phyloP scores from a whole-genome alignment of 495 filamentous ascomycete genomes.

The Pseudoneurospora amorphoporcata region DNA sequence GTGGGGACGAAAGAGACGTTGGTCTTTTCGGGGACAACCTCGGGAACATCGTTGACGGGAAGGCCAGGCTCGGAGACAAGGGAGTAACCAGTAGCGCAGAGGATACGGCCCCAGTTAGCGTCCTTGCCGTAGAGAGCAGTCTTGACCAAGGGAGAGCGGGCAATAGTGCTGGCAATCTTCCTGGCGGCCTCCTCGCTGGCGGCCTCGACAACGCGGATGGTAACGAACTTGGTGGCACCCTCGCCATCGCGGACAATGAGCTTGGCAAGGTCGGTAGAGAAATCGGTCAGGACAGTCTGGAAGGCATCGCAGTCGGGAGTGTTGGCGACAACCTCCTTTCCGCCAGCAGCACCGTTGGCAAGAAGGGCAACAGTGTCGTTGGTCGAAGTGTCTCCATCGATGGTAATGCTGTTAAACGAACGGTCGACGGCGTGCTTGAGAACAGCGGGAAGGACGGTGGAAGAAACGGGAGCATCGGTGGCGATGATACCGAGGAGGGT shows the following conservation, averaged over 20 bases:
- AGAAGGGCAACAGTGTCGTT: slow-evolving; percentile 94
- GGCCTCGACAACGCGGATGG: slow-evolving; percentile 70
- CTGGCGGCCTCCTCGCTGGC: slow-evolving; percentile 54
- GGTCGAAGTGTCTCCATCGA: slow-evolving; percentile 93
- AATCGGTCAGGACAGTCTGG: slow-evolving; percentile 56
- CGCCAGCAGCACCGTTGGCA: slow-evolving; percentile 88
- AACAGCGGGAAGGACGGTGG: slow-evolving; percentile 53
- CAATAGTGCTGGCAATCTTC: slow-evolving; percentile 75
- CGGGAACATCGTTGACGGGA: slow-evolving; percentile 42
- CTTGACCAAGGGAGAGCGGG: slow-evolving; percentile 91
- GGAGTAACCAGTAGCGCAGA: slow-evolving; percentile 90
- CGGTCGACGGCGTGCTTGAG: slow-evolving; percentile 68
- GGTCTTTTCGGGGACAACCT: slow-evolving; percentile 70
- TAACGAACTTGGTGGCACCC: slow-evolving; percentile 97
- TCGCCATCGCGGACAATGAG: slow-evolving; percentile 94
- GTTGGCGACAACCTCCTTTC: slow-evolving; percentile 46
- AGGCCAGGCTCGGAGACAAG: slow-evolving; percentile 53
- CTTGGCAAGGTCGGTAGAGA: slow-evolving; percentile 77
- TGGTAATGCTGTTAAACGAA: slow-evolving; percentile 93
- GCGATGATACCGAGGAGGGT: slow-evolving; percentile 89
- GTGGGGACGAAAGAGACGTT: slow-evolving; percentile 86
- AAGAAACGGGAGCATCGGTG: slow-evolving; percentile 78
- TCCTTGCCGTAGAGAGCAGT: slow-evolving; percentile 94
- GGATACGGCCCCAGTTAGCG: slow-evolving; percentile 93
- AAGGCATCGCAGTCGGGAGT: slow-evolving; percentile 58